phyloP scores from a whole-genome alignment of 2,329 filamentous ascomycete species.

The Aspergillus luchuensis region DNA sequence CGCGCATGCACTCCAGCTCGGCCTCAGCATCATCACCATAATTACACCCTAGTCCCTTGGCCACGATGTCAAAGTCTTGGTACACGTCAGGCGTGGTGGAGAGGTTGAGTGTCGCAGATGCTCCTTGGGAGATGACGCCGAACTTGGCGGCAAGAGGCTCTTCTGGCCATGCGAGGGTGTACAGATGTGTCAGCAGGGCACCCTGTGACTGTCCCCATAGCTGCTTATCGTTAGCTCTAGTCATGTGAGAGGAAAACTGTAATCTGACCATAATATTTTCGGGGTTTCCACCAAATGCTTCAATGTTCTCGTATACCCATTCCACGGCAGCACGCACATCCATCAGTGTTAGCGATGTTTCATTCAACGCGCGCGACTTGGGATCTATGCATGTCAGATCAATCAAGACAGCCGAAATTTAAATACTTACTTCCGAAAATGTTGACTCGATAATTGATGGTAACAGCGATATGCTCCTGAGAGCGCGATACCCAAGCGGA shows the following conservation, averaged over 20 bases:
- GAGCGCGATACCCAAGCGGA: slow-evolving; percentile 43
- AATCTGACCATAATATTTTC: slow-evolving; percentile 11
- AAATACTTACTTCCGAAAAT: slow-evolving; percentile 23
- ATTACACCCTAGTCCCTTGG: slow-evolving; percentile 30
- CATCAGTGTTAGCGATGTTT: slow-evolving; percentile 10
- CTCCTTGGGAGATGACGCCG: slow-evolving; percentile 23
- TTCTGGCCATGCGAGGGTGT: slow-evolving; percentile 29
- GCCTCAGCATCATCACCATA: slow-evolving; percentile 22
- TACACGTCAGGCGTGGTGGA: slow-evolving; percentile 1
- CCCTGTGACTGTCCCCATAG: slow-evolving; percentile 31
- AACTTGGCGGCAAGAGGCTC: slow-evolving; percentile 10
- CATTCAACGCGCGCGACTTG: slow-evolving; percentile 11
- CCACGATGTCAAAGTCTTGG: slow-evolving; percentile 34
- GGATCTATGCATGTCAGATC: slow-evolving; percentile 11
- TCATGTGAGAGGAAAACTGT: not conserved
- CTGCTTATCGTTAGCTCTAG: slow-evolving; percentile 14
- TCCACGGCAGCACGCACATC: slow-evolving; percentile 28
- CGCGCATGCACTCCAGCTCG: slow-evolving; percentile 34
- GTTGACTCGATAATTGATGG: slow-evolving; percentile 35
- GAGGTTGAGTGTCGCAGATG: slow-evolving; percentile 24
- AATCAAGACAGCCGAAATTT: no score
- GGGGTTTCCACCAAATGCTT: slow-evolving; percentile 38
- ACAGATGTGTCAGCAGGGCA: slow-evolving; percentile 23
- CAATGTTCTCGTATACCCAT: slow-evolving; percentile 39
- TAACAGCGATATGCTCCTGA: slow-evolving; percentile 46